Conservation (phyloP, 352 stramenopile species). For the Globisporangium echinulatum region DNA sequence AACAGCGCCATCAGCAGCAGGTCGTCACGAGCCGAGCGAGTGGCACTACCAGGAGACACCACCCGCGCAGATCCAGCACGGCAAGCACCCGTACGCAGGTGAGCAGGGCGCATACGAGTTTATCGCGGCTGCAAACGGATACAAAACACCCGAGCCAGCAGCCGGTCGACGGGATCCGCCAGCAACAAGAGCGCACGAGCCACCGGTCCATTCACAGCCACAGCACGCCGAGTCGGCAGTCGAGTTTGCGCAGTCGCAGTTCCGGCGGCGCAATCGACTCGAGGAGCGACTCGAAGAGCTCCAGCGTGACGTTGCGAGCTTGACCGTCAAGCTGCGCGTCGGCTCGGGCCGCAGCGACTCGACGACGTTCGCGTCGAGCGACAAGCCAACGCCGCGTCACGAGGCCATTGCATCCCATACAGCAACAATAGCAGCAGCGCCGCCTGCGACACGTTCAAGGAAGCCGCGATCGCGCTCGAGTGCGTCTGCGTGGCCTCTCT, state of each 20-base stretch:
- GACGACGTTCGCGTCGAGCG: constrained; percentile 19
- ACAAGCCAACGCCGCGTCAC: constrained; percentile 14
- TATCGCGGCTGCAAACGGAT: background rate
- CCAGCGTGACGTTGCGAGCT: constrained; percentile 63
- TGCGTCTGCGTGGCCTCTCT: background rate
- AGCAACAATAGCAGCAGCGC: background rate
- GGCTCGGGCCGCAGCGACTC: constrained; percentile 24
- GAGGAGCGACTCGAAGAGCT: constrained; percentile 66
- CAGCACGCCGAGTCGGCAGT: constrained; percentile 3
- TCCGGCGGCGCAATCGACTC: constrained; percentile 46
- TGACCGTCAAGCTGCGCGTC: constrained; percentile 60
- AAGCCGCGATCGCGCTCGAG: constrained; percentile 11
- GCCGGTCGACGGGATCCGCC: background rate
- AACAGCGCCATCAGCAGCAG: background rate
- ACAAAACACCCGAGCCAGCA: constrained; percentile 6
- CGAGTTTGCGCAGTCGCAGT: constrained; percentile 32
- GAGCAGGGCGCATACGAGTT: background rate
- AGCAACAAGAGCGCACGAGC: background rate
- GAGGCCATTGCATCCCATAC: background rate
- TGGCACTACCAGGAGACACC: constrained; percentile 17
- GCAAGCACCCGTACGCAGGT: background rate
- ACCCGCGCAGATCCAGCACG: constrained; percentile 9
- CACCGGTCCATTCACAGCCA: background rate
- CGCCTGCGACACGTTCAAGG: background rate
- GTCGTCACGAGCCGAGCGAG: constrained; percentile 1